Conservation (phyloP, 345 rosid genomes). For the Excoecaria agallocha region DNA sequence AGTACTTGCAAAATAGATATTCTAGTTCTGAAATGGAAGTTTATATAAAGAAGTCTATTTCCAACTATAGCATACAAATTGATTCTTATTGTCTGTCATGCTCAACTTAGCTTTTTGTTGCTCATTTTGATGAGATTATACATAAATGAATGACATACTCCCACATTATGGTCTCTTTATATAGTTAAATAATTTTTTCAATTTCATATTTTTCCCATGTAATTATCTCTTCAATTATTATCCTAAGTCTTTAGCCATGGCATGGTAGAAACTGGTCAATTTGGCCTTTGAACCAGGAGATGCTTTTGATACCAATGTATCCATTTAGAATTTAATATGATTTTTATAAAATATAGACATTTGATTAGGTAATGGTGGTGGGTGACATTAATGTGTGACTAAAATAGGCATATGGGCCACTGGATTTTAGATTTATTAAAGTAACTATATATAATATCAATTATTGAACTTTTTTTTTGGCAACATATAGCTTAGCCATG, state of each 20-base stretch:
- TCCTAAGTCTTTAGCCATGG: no score
- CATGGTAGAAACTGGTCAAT: no score
- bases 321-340: neutral
- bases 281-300: neutral
- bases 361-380: constrained; percentile 23
- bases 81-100: no score
- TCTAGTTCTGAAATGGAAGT: neutral
- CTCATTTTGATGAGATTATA: no score
- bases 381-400: constrained; percentile 26
- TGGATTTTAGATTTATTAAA: neutral
- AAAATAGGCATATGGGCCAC: neutral
- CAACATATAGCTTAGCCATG: no score
- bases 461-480: no score
- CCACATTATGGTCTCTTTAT: no score
- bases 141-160: no score
- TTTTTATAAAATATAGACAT: neutral
- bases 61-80: neutral
- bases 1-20: neutral
- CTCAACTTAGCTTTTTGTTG: neutral
- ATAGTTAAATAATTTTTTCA: no score
- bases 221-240: no score
- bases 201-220: no score
- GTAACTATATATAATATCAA: neutral
- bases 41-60: neutral
- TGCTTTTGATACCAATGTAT: neutral